phyloP scores from a whole-genome alignment of 2,329 filamentous ascomycete species.

The Alternaria postmessia region DNA sequence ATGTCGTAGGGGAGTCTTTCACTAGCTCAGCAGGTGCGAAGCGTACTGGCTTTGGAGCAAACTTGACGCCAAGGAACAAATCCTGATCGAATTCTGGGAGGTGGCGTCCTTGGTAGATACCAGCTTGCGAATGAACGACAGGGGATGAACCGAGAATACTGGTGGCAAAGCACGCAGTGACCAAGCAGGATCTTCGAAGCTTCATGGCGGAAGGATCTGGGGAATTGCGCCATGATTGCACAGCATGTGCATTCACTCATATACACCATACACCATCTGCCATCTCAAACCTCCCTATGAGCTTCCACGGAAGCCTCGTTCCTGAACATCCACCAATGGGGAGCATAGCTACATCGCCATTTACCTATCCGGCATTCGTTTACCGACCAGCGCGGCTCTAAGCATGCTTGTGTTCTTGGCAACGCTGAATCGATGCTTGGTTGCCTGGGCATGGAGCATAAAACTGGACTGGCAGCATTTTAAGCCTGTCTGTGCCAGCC shows the following conservation, averaged over 20 bases:
- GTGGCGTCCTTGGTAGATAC: conserved; percentile 39
- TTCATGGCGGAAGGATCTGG: conserved; percentile 6
- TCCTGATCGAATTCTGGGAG: conserved; percentile 41
- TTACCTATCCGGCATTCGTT: not conserved
- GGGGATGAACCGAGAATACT: conserved; percentile 11
- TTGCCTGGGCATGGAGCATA: not conserved
- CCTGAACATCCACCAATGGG: conserved; percentile 4
- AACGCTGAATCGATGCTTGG: not conserved
- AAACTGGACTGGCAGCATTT: not conserved
- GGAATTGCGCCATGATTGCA: not conserved
- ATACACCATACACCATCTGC: not conserved
- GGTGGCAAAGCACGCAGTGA: not conserved
- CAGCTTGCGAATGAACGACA: conserved; percentile 33
- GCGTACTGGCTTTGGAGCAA: conserved; percentile 37
- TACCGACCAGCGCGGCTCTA: not conserved
- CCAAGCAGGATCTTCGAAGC: not conserved
- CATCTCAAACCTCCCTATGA: not conserved
- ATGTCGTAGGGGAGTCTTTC: conserved; percentile 17
- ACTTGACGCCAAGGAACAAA: conserved; percentile 42
- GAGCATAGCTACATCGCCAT: not conserved
- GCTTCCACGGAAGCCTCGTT: not conserved
- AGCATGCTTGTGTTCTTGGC: not conserved
- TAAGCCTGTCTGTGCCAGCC: not conserved
- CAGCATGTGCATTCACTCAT: conserved; percentile 1
- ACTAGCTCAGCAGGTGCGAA: conserved; percentile 34